Evolutionary conservation across 345 rosid genomes (phyloP).

Genomic region (Rhizophora mangle): DNA sequence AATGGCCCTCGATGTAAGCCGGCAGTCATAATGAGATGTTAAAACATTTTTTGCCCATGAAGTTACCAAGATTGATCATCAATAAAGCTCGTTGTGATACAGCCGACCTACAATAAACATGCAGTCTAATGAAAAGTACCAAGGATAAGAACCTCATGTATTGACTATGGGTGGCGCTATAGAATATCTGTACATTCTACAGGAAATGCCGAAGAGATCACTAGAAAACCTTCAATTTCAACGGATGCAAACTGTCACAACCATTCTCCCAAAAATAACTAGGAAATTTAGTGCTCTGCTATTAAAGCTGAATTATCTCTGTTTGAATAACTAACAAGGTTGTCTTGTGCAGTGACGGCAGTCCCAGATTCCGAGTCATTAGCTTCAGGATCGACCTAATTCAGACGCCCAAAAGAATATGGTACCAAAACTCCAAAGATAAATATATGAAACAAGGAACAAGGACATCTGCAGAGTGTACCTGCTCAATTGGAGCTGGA

Average conservation of each 20-base stretch:
- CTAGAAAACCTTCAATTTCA: slow-evolving; percentile 26
- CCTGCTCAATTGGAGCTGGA: slow-evolving; percentile 47
- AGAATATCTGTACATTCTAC: slow-evolving; percentile 43
- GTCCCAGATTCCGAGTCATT: slow-evolving; percentile 43
- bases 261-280: background rate
- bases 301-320: slow-evolving; percentile 43
- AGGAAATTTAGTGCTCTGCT: slow-evolving; percentile 25
- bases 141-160: slow-evolving; percentile 28
- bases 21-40: no score
- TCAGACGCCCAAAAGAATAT: slow-evolving; percentile 2
- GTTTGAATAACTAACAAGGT: slow-evolving; percentile 38
- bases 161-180: slow-evolving; percentile 35
- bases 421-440: background rate
- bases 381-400: slow-evolving; percentile 50
- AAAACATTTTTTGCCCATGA: slow-evolving; percentile 6
- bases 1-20: no score
- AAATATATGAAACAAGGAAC: background rate
- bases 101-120: slow-evolving; percentile 7
- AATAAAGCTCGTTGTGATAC: slow-evolving; percentile 25
- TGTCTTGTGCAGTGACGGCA: slow-evolving; percentile 36
- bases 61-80: slow-evolving; percentile 2
- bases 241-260: background rate
- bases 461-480: slow-evolving; percentile 1
- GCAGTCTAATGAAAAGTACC: slow-evolving; percentile 15
- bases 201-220: slow-evolving; percentile 20